These are phyloP conservation scores for Rubia tinctorum DNA, from an alignment of 305 asterid species.

Conservation along the genomic window DNA sequence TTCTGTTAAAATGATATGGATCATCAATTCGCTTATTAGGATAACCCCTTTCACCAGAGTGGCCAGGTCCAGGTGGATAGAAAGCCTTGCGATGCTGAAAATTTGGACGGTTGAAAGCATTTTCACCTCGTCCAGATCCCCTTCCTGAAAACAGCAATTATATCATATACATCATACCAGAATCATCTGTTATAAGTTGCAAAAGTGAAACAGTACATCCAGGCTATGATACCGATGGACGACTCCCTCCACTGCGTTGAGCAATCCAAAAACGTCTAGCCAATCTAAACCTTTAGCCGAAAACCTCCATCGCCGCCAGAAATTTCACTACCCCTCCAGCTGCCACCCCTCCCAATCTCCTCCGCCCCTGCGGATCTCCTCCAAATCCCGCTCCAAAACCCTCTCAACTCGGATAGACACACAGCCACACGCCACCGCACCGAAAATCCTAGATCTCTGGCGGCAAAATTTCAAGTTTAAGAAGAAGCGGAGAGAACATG, in stretches of 20 bases:
- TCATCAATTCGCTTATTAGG: conserved; percentile 24
- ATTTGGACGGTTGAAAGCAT: conserved; percentile 33
- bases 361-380: too few relatives aligned
- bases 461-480: too few relatives aligned
- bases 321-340: too few relatives aligned
- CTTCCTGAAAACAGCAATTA: conserved; percentile 36
- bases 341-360: too few relatives aligned
- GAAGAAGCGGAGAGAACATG: too few relatives aligned
- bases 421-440: too few relatives aligned
- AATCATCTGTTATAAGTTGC: neutral
- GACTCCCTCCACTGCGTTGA: conserved; percentile 32
- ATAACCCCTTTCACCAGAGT: conserved; percentile 37
- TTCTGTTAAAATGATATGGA: conserved; percentile 39
- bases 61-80: conserved; percentile 41
- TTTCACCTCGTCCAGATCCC: conserved; percentile 51
- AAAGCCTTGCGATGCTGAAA: conserved; percentile 35
- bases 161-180: conserved; percentile 11
- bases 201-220: neutral
- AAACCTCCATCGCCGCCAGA: too few relatives aligned
- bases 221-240: conserved; percentile 25
- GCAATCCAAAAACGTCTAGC: conserved; percentile 56
- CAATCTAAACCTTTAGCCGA: too few relatives aligned
- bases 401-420: too few relatives aligned
- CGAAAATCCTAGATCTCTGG: too few relatives aligned
- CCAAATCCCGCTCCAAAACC: too few relatives aligned